Evolutionary conservation across 2,329 filamentous ascomycete species (phyloP), one percentile per base, ranked within the genome.

Genomic region (Aurifilum marmelostoma): DNA sequence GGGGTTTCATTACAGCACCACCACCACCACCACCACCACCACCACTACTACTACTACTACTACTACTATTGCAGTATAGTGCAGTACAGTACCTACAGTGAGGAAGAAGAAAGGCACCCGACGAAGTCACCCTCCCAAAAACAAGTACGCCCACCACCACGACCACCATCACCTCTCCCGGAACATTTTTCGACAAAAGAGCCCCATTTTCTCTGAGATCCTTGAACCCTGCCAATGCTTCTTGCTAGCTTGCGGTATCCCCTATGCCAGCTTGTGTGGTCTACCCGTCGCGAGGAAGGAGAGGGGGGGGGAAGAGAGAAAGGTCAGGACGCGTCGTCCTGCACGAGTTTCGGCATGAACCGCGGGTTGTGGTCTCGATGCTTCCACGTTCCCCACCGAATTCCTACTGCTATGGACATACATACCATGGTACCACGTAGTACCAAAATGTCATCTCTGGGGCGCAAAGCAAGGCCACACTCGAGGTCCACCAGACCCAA

Each of bases 171-270:
- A 47, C 43, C 8, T 41, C 12, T 63, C 60, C 43, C 60, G 24
- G 60, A 27, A 50, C 18, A 50, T 29, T 47, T 63, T 47, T 63
- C 60, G 18, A n/a, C n/a, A 47, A 41, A 16, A 62, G 60, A 50
- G 37, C 39, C 60, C 39, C 60, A 43, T 62, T 12, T 12, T n/a
- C 18, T 2, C 11, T 9, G 14, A 41, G 6, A 63, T 63, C 60
- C 60, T 63, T 63, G 27, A 18, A 41, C 60, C 60, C 60, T 32
- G 60, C 60, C 39, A 16, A 14, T 41, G 16, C 18, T 11, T 9
- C 43, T n/a, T 63, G 21, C 14, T 18, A 41, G 43, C 62, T 27
- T 27, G 18, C 29, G 24, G 27, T 34, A 47, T 47, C 11, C 43
- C 18, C 1, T 8, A 16, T 47, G 43, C 43, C 43, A 9, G 43